phyloP scores from a whole-genome alignment of 306 rosid genomes.

The Spatholobus suberectus region DNA sequence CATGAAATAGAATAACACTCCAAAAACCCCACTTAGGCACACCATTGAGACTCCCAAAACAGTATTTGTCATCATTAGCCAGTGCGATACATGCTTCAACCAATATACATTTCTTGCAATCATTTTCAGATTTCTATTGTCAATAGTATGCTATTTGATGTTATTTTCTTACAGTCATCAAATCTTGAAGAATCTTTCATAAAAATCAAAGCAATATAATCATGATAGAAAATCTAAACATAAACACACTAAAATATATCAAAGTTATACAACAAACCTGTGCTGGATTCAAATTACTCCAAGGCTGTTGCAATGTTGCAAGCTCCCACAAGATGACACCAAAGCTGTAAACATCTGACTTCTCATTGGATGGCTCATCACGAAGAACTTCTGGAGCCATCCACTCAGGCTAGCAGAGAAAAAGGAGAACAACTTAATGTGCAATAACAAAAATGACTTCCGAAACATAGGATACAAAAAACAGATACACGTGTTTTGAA shows the following conservation, averaged over 20 bases:
- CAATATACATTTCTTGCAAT: conserved; percentile 24
- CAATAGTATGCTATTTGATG: not conserved
- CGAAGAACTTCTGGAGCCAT: conserved; percentile 25
- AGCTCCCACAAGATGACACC: conserved; percentile 92
- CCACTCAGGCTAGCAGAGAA: conserved; percentile 31
- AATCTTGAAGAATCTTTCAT: not conserved
- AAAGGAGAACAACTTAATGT: not conserved
- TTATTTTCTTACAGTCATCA: not conserved
- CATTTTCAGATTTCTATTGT: conserved; percentile 18
- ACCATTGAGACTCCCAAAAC: not conserved
- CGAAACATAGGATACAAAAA: not conserved
- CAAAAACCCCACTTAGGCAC: not conserved
- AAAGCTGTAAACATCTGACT: conserved; percentile 64
- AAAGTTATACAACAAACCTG: conserved; percentile 56
- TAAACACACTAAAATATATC: not conserved
- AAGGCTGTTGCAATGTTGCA: conserved; percentile 80
- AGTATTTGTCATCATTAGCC: not conserved
- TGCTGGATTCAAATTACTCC: conserved; percentile 81
- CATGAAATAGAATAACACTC: not conserved
- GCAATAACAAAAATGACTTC: not conserved
- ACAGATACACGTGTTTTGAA: not conserved
- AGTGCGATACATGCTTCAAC: not conserved
- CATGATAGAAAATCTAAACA: conserved; percentile 8
- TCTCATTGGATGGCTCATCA: conserved; percentile 18
- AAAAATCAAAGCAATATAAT: conserved; percentile 11